Base-by-base conservation (phyloP, 2,329 filamentous ascomycete genomes). In the Grosmannia serpens region DNA sequence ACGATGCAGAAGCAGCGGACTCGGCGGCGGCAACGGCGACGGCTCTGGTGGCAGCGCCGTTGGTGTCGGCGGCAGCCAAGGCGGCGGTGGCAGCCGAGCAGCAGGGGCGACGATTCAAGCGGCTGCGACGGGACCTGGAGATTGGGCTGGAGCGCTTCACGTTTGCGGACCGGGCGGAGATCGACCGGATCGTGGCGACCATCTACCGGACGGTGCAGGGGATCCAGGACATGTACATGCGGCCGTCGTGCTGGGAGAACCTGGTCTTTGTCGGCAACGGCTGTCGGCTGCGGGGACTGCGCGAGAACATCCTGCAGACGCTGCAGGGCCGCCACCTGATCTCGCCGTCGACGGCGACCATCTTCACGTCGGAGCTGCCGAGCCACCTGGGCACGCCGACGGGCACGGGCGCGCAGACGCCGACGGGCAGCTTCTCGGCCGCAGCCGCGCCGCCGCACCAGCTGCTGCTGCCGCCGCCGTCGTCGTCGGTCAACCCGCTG, bases 291-390 rank as follows among this genome's bases (percentile, higher is more conserved):
- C 76, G 77, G 75, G 91, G 94, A 6, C 92, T 99, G 70, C 91
- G 88, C 64, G 91, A 96, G 66, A 89, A 92, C 64, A 84, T 99
- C 53, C 71, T 97, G 44, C 81, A 87, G 65, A 91, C 85, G 0
- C 81, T 99, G 41, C 82, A 82, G 44, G 81, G 86, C 54, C 91
- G 91, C 63, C 94, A 96, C 70, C 81, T 96, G 57, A 85, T 99
- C 64, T 95, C 91, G 2, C 94, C 94, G 0, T 91, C 87, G 31
- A 92, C 90, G 1, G 91, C 90, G 55, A 96, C 91, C 49, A 97
- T 97, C 67, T 97, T 97, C 78, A 96, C 91, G 41, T 96, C 91
- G 26, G 94, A 99, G 72, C 84, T 97, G 44, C 94, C 94, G 9
- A 96, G 91, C 10, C 92, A 94, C 73, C 83, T 96, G 69, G 91